phyloP scores from a whole-genome alignment of 2,329 filamentous ascomycete species.

The Fusarium scirpi region DNA sequence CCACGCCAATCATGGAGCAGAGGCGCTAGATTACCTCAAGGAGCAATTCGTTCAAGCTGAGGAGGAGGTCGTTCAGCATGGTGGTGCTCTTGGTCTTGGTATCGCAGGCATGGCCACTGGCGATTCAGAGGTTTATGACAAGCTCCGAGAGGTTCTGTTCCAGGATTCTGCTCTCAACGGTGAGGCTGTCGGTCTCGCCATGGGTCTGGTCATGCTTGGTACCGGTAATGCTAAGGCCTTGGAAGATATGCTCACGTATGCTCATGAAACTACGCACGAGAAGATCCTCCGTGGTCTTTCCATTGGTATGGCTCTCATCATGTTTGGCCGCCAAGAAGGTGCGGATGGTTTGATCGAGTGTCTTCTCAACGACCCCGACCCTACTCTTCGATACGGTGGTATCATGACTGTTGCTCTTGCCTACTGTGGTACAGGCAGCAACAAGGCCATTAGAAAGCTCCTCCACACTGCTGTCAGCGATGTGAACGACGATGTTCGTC shows the following conservation, averaged over 20 bases:
- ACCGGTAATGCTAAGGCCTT: conserved; percentile 95
- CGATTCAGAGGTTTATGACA: conserved; percentile 89
- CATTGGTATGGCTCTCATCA: conserved; percentile 97
- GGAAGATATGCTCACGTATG: conserved; percentile 97
- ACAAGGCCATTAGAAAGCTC: conserved; percentile 96
- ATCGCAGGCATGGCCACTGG: conserved; percentile 98
- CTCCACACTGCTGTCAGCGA: conserved; percentile 97
- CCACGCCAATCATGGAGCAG: conserved; percentile 95
- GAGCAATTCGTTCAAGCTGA: conserved; percentile 79
- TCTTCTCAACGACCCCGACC: conserved; percentile 91
- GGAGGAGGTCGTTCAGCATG: conserved; percentile 96
- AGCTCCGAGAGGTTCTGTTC: conserved; percentile 88
- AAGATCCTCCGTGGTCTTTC: conserved; percentile 98
- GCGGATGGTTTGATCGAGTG: conserved; percentile 96
- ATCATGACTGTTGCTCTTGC: conserved; percentile 99
- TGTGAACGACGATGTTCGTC: conserved; percentile 95
- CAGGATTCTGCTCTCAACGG: conserved; percentile 96
- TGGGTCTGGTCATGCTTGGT: conserved; percentile 98
- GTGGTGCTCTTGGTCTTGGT: conserved; percentile 92
- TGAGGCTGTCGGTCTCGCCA: conserved; percentile 93
- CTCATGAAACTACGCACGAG: conserved; percentile 97
- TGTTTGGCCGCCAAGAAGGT: conserved; percentile 95
- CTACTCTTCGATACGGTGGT: conserved; percentile 93
- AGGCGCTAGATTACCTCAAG: conserved; percentile 84
- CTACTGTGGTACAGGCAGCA: conserved; percentile 97